Evolutionary conservation across 257 asterid species (phyloP), one percentile per base, ranked within the genome.

Genomic region (Striga asiatica): DNA sequence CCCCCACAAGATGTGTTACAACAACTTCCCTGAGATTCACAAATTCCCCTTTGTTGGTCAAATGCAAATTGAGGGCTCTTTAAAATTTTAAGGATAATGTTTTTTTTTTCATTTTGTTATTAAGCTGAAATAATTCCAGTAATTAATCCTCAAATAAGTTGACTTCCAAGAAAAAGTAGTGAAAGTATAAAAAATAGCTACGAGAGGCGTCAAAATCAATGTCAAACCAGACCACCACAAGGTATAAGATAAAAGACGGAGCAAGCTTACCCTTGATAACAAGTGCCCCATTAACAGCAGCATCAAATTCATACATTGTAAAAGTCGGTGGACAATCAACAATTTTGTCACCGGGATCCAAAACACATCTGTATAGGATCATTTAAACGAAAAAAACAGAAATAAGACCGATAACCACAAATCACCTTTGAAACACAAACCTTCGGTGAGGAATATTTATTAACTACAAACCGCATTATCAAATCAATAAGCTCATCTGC

Each of bases 311-410:
- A 47, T 91, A 91, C 98, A 87, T 91, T 1, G 95, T 81, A 70
- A 91, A 91, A 28, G 98, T 91, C 57, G 97, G 98, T 24, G 98
- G 98, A 69, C 97, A 87, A 75, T 91, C 98, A 69, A 91, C 71
- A 68, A 87, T 91, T 69, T 82, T 87, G 59, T 91, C 98, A 62
- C 94, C 94, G 7, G 97, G 97, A 60, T 87, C 98, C 58, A 87
- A 73, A 58, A 91, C 86, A 45, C 97, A 91, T 66, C 98, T 87
- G 84, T 66, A n/a, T n/a, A 73, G 46, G 31, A 60, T 43, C 53
- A 74, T 60, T 23, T 9, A 34, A 50, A 35, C 54, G 20, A 69
- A 60, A 50, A 20, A 43, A 47, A 23, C 13, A 51, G 12, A 53
- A 42, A 50, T 49, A 56, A 27, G 52, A 42, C 5, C 50, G 38